Evolutionary conservation across 1,284 basidiomycete genomes (phyloP), one percentile per base, ranked within the genome.

Genomic region (Malassezia cuniculi): DNA sequence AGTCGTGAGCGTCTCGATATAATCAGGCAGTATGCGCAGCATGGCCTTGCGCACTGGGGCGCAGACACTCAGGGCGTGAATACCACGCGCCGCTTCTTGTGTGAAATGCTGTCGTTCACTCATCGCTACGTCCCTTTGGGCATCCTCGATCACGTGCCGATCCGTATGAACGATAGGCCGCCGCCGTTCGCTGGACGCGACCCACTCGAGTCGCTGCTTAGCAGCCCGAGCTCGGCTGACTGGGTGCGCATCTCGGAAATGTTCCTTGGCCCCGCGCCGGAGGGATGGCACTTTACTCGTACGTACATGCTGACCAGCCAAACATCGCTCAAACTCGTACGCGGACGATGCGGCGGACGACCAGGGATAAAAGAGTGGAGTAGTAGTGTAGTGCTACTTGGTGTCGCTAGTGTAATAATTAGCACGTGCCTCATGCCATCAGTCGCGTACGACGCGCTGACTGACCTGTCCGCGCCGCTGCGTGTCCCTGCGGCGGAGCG

Each of bases 171-270:
- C 61, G 89, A 95, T 48, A 76, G 90, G 10, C 79, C 89, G 0
- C 84, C 85, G 0, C 76, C 81, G 1, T 94, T 82, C 69, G 72
- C 73, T 27, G 89, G 90, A 0, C 74, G 90, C 14, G 78, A 82
- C 68, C 84, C 93, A 43, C 74, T 97, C 25, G 70, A 71, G 55
- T 85, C 85, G 1, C 70, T 94, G 7, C 71, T 95, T 6, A 78
- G 84, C 0, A 85, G 82, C 58, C 73, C 76, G 2, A 78, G 82
- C 57, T 79, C 80, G 48, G 72, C 75, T n/a, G 86, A 94, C 66
- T 97, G 90, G 90, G 81, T 94, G 36, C 85, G 79, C 69, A 79
- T 97, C 22, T 82, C 82, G 1, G 85, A 93, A 68, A 89, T 94
- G 83, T 95, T 85, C 76, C 73, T 81, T 10, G 82, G 82, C 2